Evolutionary conservation across 148 eudicot genomes (phyloP).

Genomic region (Linanthus parryae): DNA sequence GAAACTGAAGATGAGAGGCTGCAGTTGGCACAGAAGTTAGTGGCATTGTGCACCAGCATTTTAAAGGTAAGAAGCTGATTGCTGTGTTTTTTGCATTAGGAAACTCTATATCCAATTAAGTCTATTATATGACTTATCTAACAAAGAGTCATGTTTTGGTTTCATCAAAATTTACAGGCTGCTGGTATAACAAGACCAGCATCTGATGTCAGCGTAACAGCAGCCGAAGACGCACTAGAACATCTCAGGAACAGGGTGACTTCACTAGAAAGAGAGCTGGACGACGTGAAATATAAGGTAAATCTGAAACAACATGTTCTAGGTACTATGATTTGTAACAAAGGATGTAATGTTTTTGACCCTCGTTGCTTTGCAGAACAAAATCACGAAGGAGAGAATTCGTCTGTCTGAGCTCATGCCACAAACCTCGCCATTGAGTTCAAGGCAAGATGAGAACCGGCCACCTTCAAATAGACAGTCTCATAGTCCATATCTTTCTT

Average conservation of each 20-base stretch:
- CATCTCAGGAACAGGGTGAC: conserved; percentile 32
- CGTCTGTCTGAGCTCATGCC: conserved; percentile 55
- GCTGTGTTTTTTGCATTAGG: neutral
- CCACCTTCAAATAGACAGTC: conserved; percentile 35
- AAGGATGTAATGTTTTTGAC: too few relatives aligned
- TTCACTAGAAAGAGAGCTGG: conserved; percentile 62
- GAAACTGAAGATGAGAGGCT: conserved; percentile 69
- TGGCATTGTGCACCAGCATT: conserved; percentile 68
- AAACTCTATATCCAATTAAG: too few relatives aligned
- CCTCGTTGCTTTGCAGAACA: conserved; percentile 28
- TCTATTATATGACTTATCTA: neutral
- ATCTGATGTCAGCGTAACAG: conserved; percentile 39
- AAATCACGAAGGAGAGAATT: conserved; percentile 47
- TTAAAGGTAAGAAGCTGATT: conserved; percentile 41
- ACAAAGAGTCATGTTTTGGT: neutral
- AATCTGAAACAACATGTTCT: neutral
- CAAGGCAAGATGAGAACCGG: conserved; percentile 37
- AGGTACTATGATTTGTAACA: neutral
- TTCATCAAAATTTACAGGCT: conserved; percentile 32
- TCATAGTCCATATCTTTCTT: conserved; percentile 54
- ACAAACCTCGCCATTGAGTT: conserved; percentile 38
- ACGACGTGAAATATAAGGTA: conserved; percentile 62
- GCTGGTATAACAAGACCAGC: conserved; percentile 56
- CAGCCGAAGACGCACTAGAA: conserved; percentile 72
- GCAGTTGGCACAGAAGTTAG: conserved; percentile 58